Base-by-base conservation (phyloP, 2,329 filamentous ascomycete species). In the Iodosphaeria phyllophila region DNA sequence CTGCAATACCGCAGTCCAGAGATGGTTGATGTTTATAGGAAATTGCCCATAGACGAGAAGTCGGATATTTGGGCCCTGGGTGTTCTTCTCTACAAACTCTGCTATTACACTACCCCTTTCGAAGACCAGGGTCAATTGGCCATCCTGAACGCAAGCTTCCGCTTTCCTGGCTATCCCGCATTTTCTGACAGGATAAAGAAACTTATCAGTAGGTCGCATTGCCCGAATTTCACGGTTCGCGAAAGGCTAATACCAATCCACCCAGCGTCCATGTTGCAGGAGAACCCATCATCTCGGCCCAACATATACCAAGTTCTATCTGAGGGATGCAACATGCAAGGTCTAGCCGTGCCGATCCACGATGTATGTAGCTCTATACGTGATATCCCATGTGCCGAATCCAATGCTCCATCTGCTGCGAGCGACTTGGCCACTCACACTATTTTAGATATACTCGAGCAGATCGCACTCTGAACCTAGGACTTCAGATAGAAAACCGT, bases 21-120 rank as follows among this genome's bases (percentile, higher is more conserved):
- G 52, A 98, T 98, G 89, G 74, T 98, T 31, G 89, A 98, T 43
- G 89, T 98, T 13, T 98, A 93, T 52, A 66, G 84, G 33, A 92
- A 91, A 50, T 80, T 84, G 39, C 83, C 89, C 1, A 92, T 98
- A 43, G 82, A 98, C 44, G 89, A 98, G 54, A 98, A 98, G 56
- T 91, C 84, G 24, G 89, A 98, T 48, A 93, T 98, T 16, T 98
- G 84, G 89, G 89, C 89, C 1, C 54, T 98, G 32, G 89, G 89
- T 5, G 89, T 98, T 20, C 56, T 98, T 30, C 54, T 98, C 27
- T 98, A 98, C 59, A 98, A 98, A 58, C 62, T 98, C 32, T 98
- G 89, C 57, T 98, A 95, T 52, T 98, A 98, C 51, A 98, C 89
- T 2, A 98, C 89, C 5, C 89, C 89, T 1, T 98, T 98, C 41